Evolutionary conservation across 352 stramenopile genomes (phyloP).

Genomic region (Peronospora farinosa): DNA sequence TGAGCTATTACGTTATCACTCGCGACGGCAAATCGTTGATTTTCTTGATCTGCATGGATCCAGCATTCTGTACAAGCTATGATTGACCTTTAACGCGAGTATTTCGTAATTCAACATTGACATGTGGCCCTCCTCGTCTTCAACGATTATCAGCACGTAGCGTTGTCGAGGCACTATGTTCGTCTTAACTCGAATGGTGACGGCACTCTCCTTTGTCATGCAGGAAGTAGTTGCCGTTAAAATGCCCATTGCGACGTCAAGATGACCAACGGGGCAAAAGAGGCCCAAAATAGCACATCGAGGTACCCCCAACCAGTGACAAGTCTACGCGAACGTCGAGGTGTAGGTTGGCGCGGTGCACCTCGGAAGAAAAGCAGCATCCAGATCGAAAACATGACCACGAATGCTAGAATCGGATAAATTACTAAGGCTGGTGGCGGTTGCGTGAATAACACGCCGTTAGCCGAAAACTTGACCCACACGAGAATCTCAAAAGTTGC

Average conservation of each 20-base stretch:
- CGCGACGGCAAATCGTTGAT: too few species aligned
- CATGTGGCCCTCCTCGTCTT: too few species aligned
- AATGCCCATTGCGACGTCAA: slow-evolving; percentile 83
- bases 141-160: too few species aligned
- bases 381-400: slow-evolving; percentile 66
- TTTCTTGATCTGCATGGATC: too few species aligned
- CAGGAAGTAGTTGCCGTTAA: slow-evolving; percentile 19
- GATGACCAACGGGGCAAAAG: slow-evolving; percentile 70
- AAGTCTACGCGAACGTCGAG: slow-evolving; percentile 12
- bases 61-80: too few species aligned
- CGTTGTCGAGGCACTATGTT: too few species aligned
- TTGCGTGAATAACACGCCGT: slow-evolving; percentile 54
- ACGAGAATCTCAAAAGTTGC: slow-evolving; percentile 70
- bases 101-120: too few species aligned
- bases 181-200: neutral
- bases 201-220: neutral
- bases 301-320: slow-evolving; percentile 53
- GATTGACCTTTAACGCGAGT: too few species aligned
- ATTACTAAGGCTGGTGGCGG: slow-evolving; percentile 48
- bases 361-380: slow-evolving; percentile 70
- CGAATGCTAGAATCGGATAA: slow-evolving; percentile 55
- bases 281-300: slow-evolving; percentile 83
- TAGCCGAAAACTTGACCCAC: slow-evolving; percentile 74
- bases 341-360: slow-evolving; percentile 8
- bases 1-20: too few species aligned